Base-by-base conservation (phyloP, 768 basidiomycete genomes). In the Boletales sp. region DNA sequence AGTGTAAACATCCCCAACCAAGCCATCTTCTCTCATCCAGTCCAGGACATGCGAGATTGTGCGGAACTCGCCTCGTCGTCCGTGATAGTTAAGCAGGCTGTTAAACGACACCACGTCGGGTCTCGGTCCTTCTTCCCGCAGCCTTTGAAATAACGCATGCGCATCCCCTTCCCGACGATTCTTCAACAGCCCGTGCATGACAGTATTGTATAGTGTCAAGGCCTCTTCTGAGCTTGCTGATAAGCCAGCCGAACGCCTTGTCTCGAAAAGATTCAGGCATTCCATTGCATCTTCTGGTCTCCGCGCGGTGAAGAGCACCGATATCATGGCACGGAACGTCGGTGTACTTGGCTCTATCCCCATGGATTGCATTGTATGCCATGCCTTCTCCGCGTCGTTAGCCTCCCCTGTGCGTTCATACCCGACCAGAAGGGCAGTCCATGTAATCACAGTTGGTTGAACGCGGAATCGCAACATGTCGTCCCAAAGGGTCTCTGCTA, bases 61-160 rank as follows among this genome's bases (percentile, higher is more conserved):
- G 46, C 79, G 76, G 59, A 90, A 76, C 63, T 94, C 81, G 27
- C 76, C 74, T 43, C 73, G 78, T 34, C 81, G 77, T 13, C 78
- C 78, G 60, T 87, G 80, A 58, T 86, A 81, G 12, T 75, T 74
- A 44, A 98, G 70, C 58, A 97, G 74, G 2, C 81, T 89, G 70
- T 97, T 97, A 73, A 85, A 87, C 2, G 90, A 83, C 41, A 85
- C 72, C 24, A 89, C 70, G 60, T 92, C 87, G 11, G 86, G 85
- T 24, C 72, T 70, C 8, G 86, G 84, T 1, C 86, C 85, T 7
- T 61, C 54, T 36, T 36, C 68, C 40, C 72, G 68, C 75, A 85
- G 76, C 43, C 57, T 61, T 34, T 70, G 56, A 36, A 84, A 60
- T 36, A 84, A 49, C 8, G 63, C 61, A 32, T 67, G 62, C 7